phyloP scores from a whole-genome alignment of 805 yeast species.

The Spathaspora passalidarum region DNA sequence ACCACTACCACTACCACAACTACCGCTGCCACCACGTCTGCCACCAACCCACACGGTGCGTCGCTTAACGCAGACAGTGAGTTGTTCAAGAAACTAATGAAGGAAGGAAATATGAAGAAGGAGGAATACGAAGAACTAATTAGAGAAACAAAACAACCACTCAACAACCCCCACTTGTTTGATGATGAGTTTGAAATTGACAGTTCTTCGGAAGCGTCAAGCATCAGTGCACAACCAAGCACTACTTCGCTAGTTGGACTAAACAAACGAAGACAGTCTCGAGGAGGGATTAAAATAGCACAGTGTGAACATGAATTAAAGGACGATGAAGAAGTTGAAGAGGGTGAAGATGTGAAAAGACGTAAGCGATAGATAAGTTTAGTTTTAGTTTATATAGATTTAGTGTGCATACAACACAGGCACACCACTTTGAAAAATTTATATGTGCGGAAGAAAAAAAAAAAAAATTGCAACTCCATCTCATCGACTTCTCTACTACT shows the following conservation, averaged over 20 bases:
- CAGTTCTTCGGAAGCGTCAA: slow-evolving; percentile 6
- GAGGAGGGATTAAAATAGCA: slow-evolving; percentile 24
- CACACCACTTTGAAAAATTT: slow-evolving; percentile 1
- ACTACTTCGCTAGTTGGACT: slow-evolving; percentile 4
- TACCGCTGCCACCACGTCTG: not conserved
- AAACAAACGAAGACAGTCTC: slow-evolving; percentile 22
- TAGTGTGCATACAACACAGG: no score
- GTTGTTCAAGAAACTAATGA: slow-evolving; percentile 35
- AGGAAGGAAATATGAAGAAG: slow-evolving; percentile 29
- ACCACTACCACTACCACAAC: not conserved
- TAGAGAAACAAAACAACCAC: slow-evolving; percentile 29
- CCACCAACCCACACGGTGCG: not conserved
- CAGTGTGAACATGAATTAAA: not conserved
- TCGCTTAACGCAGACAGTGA: slow-evolving; percentile 16
- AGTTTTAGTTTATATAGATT: not conserved
- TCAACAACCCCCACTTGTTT: slow-evolving; percentile 34
- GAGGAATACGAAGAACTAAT: slow-evolving; percentile 30
- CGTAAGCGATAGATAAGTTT: not conserved
- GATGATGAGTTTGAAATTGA: slow-evolving; percentile 34
- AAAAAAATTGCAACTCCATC: no score
- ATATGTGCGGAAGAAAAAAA: not conserved
- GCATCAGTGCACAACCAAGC: slow-evolving; percentile 7
- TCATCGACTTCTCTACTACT: not conserved
- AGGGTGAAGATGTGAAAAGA: not conserved
- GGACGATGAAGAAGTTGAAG: slow-evolving; percentile 3